Percentiles rank a stretch among this genome's conserved stretches.
These are phyloP conservation scores for Voacanga thouarsii DNA, from an alignment of 257 asterid genomes.

Conservation along the genomic window DNA sequence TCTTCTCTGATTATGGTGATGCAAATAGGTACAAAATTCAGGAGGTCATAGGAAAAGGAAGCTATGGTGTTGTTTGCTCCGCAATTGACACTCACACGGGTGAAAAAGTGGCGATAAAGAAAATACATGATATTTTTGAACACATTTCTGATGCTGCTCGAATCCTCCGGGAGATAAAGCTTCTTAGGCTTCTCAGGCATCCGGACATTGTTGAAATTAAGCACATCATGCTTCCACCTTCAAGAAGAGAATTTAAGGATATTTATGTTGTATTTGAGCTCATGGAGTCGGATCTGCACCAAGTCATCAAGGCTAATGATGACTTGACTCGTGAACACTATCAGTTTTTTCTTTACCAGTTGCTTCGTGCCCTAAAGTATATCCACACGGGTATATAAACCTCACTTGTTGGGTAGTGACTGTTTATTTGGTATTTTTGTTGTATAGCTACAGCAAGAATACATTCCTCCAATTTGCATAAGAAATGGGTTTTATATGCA, in stretches of 20 bases:
- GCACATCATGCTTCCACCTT: constrained; percentile 91
- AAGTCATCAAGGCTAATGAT: constrained; percentile 94
- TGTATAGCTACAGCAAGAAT: neutral
- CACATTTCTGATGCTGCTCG: constrained; percentile 91
- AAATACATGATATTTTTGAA: constrained; percentile 78
- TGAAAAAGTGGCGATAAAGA: constrained; percentile 88
- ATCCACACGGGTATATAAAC: constrained; percentile 69
- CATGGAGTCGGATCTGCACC: constrained; percentile 94
- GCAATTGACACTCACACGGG: constrained; percentile 78
- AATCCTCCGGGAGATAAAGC: constrained; percentile 87
- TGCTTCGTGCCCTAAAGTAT: constrained; percentile 85
- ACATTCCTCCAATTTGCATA: neutral
- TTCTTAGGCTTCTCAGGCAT: constrained; percentile 82
- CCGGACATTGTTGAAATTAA: constrained; percentile 94
- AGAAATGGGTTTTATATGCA: neutral
- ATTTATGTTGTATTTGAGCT: constrained; percentile 94
- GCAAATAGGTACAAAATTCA: constrained; percentile 73
- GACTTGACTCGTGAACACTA: constrained; percentile 88
- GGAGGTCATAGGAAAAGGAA: constrained; percentile 89
- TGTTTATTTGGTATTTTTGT: neutral
- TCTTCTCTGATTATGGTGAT: constrained; percentile 90
- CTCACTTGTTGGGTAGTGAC: neutral
- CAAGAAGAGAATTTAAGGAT: constrained; percentile 81
- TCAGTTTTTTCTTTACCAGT: constrained; percentile 83
- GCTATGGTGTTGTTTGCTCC: constrained; percentile 95